phyloP scores from a whole-genome alignment of 352 stramenopile species.

The Phytophthora sansomeana region DNA sequence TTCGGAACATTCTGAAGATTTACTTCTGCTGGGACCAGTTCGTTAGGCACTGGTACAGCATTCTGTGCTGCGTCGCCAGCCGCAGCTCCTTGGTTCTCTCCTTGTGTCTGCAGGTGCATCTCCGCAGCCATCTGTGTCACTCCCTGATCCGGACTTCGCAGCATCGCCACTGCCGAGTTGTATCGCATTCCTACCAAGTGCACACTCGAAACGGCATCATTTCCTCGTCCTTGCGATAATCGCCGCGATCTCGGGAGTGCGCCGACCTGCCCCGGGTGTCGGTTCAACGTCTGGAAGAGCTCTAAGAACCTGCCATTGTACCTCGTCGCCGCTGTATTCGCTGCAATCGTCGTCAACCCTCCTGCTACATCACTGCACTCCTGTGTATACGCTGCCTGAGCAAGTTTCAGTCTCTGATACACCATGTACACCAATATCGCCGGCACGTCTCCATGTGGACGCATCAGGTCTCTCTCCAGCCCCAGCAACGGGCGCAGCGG shows the following conservation, averaged over 20 bases:
- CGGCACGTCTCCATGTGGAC: slow-evolving; percentile 39
- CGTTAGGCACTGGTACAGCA: neutral
- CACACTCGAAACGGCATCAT: slow-evolving; percentile 28
- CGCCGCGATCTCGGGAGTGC: slow-evolving; percentile 5
- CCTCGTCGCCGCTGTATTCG: slow-evolving; percentile 4
- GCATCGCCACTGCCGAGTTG: neutral
- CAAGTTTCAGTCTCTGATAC: slow-evolving; percentile 58
- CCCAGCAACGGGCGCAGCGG: slow-evolving; percentile 68
- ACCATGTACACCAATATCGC: slow-evolving; percentile 83
- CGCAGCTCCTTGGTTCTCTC: slow-evolving; percentile 4
- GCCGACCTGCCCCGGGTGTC: slow-evolving; percentile 14
- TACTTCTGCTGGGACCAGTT: slow-evolving; percentile 3
- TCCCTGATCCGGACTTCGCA: slow-evolving; percentile 11
- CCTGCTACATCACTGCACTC: neutral
- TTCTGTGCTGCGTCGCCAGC: slow-evolving; percentile 1
- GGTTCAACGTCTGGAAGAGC: slow-evolving; percentile 26
- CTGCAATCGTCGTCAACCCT: neutral
- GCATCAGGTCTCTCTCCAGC: slow-evolving; percentile 31
- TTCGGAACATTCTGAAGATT: slow-evolving; percentile 31
- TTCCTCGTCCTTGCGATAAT: neutral
- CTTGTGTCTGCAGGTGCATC: slow-evolving; percentile 18
- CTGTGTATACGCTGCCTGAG: slow-evolving; percentile 26
- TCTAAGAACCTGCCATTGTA: slow-evolving; percentile 29
- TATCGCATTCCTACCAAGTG: slow-evolving; percentile 36
- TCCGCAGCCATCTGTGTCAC: slow-evolving; percentile 21